A percentile compares a stretch with the other conserved stretches of the same genome.
Conservation (phyloP, 73 alveolate genomes). For the Tetrahymena elliotti region DNA sequence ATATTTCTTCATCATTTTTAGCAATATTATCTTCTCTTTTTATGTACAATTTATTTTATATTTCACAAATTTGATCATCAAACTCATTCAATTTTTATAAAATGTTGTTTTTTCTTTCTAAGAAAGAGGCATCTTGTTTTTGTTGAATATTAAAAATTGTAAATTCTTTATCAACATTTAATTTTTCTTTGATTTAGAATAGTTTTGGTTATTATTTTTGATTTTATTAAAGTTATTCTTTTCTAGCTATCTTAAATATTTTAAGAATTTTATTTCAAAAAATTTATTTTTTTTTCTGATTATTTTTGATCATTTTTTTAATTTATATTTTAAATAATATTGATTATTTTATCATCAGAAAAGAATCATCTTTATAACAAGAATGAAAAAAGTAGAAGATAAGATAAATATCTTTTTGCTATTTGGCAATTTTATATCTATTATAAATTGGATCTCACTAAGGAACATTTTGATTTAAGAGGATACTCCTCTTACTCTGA, state of each 20-base stretch:
- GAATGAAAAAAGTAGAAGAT: neutral
- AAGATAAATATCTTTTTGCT: neutral
- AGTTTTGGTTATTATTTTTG: neutral
- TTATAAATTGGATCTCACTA: neutral
- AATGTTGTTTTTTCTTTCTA: neutral
- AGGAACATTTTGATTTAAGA: neutral
- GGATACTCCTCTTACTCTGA: neutral
- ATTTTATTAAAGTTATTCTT: neutral
- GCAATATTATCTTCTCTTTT: neutral
- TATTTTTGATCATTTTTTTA: neutral
- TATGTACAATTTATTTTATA: neutral
- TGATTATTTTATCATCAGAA: too few species aligned
- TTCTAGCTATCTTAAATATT: neutral
- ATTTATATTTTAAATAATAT: neutral
- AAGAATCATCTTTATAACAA: too few species aligned
- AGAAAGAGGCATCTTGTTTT: neutral
- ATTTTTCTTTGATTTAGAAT: neutral
- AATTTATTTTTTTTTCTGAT: neutral
- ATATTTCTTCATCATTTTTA: neutral
- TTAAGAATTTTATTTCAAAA: neutral
- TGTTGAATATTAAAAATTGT: neutral
- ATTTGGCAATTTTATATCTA: neutral
- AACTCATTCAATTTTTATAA: neutral
- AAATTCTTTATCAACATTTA: too few species aligned
- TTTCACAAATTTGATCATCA: neutral